Percentiles rank a stretch among this genome's conserved stretches.
Conservation (phyloP, 768 basidiomycete genomes). For the Hortiboletus campestris region DNA sequence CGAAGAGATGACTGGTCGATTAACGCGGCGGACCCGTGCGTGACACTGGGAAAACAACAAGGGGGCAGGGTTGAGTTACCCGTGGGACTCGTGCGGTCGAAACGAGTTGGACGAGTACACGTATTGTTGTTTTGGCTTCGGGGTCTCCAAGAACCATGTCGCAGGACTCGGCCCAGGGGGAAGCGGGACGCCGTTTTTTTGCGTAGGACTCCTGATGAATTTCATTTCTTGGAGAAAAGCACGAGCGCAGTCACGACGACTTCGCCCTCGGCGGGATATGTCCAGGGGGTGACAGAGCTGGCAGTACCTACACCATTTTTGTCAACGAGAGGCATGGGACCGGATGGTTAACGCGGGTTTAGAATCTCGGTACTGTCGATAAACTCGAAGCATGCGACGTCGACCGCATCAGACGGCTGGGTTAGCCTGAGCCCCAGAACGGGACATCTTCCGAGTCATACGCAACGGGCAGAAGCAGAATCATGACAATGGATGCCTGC, state of each 20-base stretch:
- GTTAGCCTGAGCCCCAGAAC: no score
- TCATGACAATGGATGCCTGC: no score
- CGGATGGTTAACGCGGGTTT: no score
- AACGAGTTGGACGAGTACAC: not conserved
- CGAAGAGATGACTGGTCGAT: constrained; percentile 51
- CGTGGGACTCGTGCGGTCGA: not conserved
- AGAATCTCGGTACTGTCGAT: no score
- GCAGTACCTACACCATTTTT: not conserved
- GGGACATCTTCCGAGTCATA: no score
- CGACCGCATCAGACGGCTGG: no score
- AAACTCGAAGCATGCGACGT: no score
- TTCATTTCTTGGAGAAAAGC: not conserved
- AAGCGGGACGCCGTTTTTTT: not conserved
- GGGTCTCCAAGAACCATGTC: constrained; percentile 1
- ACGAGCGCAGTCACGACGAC: not conserved
- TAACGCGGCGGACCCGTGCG: constrained; percentile 44
- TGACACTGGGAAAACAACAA: not conserved
- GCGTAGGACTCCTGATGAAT: not conserved
- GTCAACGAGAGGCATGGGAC: not conserved
- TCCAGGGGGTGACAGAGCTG: not conserved
- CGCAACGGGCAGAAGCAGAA: no score
- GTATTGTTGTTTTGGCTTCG: not conserved
- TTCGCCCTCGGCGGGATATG: not conserved
- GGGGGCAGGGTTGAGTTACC: not conserved
- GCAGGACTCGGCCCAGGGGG: constrained; percentile 3